Evolutionary conservation across 495 filamentous ascomycete species (phyloP).

Genomic region (Annulohypoxylon stygium): DNA sequence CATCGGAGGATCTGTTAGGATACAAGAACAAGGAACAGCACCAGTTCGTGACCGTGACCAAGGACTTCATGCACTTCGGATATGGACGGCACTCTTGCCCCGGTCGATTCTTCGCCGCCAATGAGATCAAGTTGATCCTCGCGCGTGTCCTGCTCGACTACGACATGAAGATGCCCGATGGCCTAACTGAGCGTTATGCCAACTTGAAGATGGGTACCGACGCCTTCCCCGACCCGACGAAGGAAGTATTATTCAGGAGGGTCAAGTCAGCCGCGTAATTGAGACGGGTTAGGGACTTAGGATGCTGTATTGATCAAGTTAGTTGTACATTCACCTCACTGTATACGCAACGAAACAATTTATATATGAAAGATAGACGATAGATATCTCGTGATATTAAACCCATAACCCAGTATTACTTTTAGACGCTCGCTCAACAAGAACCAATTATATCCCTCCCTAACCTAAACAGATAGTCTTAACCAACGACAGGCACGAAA

Average conservation of each 20-base stretch:
- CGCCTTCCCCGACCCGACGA: conserved; percentile 47
- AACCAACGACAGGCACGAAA: background rate
- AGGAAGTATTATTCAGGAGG: conserved; percentile 48
- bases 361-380: conserved; percentile 1
- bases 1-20: conserved; percentile 49
- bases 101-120: conserved; percentile 61
- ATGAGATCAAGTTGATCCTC: conserved; percentile 61
- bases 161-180: conserved; percentile 54
- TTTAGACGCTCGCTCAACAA: background rate
- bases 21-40: conserved; percentile 52
- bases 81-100: conserved; percentile 62
- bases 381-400: conserved; percentile 2
- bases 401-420: background rate
- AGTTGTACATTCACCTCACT: background rate
- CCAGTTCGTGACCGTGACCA: conserved; percentile 60
- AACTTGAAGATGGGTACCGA: conserved; percentile 39
- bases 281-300: background rate
- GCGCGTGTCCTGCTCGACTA: conserved; percentile 55
- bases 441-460: background rate
- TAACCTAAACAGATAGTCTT: background rate
- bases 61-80: conserved; percentile 60
- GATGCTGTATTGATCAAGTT: background rate
- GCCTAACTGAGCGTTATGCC: conserved; percentile 43
- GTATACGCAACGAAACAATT: background rate
- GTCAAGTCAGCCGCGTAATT: conserved; percentile 14